phyloP scores from a whole-genome alignment of 1,284 basidiomycete species.

The Pseudozyma sp. region DNA sequence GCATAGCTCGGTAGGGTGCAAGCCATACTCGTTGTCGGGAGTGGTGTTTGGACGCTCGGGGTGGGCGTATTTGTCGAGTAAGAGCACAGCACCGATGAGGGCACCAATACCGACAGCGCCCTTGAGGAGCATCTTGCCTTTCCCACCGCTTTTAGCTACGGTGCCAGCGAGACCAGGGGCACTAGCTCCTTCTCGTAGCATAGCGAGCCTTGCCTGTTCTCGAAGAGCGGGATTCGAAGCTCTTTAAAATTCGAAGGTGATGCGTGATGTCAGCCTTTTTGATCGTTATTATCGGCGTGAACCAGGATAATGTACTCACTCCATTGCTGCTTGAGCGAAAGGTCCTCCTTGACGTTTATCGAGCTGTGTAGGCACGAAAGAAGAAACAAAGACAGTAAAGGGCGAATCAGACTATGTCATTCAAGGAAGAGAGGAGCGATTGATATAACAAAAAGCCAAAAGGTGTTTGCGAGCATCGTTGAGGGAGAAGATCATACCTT shows the following conservation, averaged over 20 bases:
- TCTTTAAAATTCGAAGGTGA: conserved; percentile 1
- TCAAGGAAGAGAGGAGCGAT: neutral
- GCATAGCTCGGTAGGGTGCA: conserved; percentile 15
- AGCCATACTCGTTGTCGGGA: conserved; percentile 29
- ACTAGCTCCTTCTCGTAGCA: neutral
- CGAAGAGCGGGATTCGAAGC: conserved; percentile 17
- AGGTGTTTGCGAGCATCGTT: neutral
- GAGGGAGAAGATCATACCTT: conserved; percentile 32
- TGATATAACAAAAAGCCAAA: neutral
- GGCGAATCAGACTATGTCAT: conserved; percentile 15
- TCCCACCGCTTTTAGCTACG: neutral
- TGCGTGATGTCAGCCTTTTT: neutral
- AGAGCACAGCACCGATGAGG: conserved; percentile 7
- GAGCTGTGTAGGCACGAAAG: conserved; percentile 19
- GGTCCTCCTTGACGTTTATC: conserved; percentile 4
- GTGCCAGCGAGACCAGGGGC: neutral
- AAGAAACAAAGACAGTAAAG: neutral
- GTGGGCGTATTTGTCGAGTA: conserved; percentile 24
- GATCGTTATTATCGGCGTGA: neutral
- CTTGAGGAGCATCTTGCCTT: conserved; percentile 4
- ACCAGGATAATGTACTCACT: conserved; percentile 17
- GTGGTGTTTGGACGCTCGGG: conserved; percentile 20
- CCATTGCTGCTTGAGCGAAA: conserved; percentile 3
- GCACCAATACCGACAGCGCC: conserved; percentile 7
- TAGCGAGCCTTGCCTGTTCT: conserved; percentile 11